phyloP scores from a whole-genome alignment of 192 early-diverging fungal genomes.

The Geosiphon pyriformis region DNA sequence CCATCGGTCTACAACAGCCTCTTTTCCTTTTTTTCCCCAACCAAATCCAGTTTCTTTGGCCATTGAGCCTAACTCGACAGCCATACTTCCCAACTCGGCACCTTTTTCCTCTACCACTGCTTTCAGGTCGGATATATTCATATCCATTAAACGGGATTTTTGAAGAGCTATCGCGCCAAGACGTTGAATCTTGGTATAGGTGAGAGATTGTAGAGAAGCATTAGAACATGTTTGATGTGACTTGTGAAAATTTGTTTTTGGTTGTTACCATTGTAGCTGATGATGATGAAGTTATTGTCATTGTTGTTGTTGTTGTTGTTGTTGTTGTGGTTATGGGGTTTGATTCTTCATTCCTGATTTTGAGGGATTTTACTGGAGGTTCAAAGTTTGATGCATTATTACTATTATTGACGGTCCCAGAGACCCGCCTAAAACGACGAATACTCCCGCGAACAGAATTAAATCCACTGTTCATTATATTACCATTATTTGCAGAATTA shows the following conservation, averaged over 20 bases:
- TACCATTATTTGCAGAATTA: not conserved
- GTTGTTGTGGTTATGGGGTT: not conserved
- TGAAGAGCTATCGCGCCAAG: not conserved
- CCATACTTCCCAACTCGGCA: slow-evolving; percentile 10
- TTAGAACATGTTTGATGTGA: too few species aligned
- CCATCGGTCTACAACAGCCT: slow-evolving; percentile 16
- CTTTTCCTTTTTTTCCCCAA: too few species aligned
- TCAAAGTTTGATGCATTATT: not conserved
- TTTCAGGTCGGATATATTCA: slow-evolving; percentile 1
- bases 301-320: not conserved
- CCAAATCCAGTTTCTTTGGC: too few species aligned
- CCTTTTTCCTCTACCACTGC: slow-evolving; percentile 4
- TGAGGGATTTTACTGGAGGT: too few species aligned
- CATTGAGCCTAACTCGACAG: too few species aligned
- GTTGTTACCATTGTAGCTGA: too few species aligned
- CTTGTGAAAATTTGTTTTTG: too few species aligned
- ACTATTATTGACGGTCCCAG: not conserved
- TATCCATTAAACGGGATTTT: slow-evolving; percentile 14
- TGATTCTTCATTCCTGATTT: not conserved
- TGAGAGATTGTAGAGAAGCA: slow-evolving; percentile 11
- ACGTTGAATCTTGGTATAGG: not conserved
- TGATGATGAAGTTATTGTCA: too few species aligned
- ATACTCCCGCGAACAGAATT: slow-evolving; percentile 17
- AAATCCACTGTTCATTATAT: too few species aligned
- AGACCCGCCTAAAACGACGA: slow-evolving; percentile 6